Percentiles rank a stretch among this genome's conserved stretches.
phyloP scores from a whole-genome alignment of 2,329 filamentous ascomycete genomes.

The Cladorrhinum sp. region DNA sequence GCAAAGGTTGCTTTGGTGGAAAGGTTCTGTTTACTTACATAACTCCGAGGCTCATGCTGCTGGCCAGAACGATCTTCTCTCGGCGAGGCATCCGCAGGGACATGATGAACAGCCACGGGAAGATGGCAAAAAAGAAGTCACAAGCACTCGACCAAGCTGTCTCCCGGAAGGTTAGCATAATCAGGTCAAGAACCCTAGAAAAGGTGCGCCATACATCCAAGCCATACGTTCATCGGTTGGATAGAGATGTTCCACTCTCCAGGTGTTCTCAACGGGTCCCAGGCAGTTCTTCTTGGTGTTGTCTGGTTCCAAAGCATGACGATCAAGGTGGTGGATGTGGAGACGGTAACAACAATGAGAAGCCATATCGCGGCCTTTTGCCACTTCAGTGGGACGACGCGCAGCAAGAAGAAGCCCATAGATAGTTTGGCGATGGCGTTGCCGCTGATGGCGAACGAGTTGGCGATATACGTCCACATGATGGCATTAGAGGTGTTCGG shows the following conservation, averaged over 20 bases:
- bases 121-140: constrained; percentile 40
- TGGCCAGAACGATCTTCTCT: constrained; percentile 43
- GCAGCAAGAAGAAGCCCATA: constrained; percentile 39
- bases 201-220: constrained; percentile 31
- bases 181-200: neutral
- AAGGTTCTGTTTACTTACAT: constrained; percentile 33
- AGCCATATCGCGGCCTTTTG: constrained; percentile 36
- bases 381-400: constrained; percentile 35
- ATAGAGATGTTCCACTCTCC: constrained; percentile 37
- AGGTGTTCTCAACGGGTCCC: constrained; percentile 36
- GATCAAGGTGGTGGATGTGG: constrained; percentile 33
- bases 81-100: constrained; percentile 42
- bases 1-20: neutral
- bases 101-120: constrained; percentile 46
- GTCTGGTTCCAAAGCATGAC: constrained; percentile 41
- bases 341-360: constrained; percentile 31
- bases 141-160: constrained; percentile 37
- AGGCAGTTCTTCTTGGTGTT: constrained; percentile 35
- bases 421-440: constrained; percentile 40
- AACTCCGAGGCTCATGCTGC: constrained; percentile 42
- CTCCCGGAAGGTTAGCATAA: neutral
- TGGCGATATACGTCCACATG: constrained; percentile 39
- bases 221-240: constrained; percentile 36
- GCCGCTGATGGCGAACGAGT: constrained; percentile 36
- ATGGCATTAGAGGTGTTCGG: constrained; percentile 36